Base-by-base conservation (phyloP, 441 rosid genomes). In the Breynia disticha region DNA sequence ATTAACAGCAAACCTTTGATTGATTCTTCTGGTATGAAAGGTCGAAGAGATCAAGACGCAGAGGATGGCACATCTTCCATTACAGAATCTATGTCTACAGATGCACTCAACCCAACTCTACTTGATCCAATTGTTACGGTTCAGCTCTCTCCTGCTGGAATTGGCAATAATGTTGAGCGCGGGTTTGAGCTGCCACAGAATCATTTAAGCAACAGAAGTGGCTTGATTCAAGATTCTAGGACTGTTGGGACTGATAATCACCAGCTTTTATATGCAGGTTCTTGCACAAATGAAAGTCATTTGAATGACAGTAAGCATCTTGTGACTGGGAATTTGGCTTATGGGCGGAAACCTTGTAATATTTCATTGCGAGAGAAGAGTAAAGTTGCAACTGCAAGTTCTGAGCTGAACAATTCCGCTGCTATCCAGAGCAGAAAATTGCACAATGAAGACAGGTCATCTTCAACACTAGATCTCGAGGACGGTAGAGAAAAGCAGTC, bases 121-220 rank as follows among this genome's bases (percentile, higher is more conserved):
- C 52, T 74, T n/a, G 61, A 58, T 62, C 63, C 77, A 48, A 60
- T 52, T 61, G 32, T 69, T 42, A 67, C 48, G 20, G 62, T 61
- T 61, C 77, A 65, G 69, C 74, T 49, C n/a, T 72, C 69, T 61
- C 48, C 54, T 20, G 63, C 59, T 65, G 77, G 49, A 57, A 65
- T 51, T 19, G 48, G 60, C 58, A 70, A 69, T 69, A 9, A 28
- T 3, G 35, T 28, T 28, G 35, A 28, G 35, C 35, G 35, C 5
- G 35, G 8, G 35, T 28, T 28, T 28, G 35, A 9, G 4, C 8
- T 28, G 35, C 35, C 35, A 4, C 7, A 28, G 8, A 28, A 28
- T 28, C 5, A 28, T 28, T 28, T 28, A 4, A 28, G 35, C 8
- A 28, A 9, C 35, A 28, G 35, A 43, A 73, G 61, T 52, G 69